Base-by-base conservation (phyloP, 345 rosid species). In the Limnanthes douglasii region DNA sequence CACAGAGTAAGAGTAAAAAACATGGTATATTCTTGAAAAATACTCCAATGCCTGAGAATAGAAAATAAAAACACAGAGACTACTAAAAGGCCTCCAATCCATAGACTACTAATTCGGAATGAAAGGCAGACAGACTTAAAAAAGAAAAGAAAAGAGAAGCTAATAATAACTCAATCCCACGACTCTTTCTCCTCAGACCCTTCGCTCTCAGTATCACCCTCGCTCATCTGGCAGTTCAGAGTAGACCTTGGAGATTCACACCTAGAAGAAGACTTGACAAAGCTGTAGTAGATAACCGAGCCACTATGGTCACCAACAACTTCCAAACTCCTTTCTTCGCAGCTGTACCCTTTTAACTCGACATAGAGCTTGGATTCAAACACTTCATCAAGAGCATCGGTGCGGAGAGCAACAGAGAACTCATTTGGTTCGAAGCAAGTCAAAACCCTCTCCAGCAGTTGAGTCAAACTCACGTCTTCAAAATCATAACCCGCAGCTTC, bases 401-500 rank as follows among this genome's bases (percentile, higher is more conserved):
- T 47, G 48, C 74, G 98, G 37, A 90, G 26, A 0, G 95, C 74
- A 1, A 84, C 62, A 4, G 98, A 76, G 60, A 90, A 79, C 32
- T 72, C 79, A 5, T 66, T 10, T 0, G 95, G 98, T 39, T 70
- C 51, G 14, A 90, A 83, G 70, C 94, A 90, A 32, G 58, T 71
- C 37, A 79, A 59, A 3, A 83, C 94, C 73, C 94, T 79, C 17
- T 70, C 56, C 28, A 90, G 54, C 51, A 90, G 38, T 42, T 47
- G 56, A 23, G 39, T 50, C 45, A 66, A 44, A 37, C 65, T 64
- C 24, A 60, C 21, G 2, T 19, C 55, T 37, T 49, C 45, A 2
- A 76, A 53, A 47, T 84, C 65, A 37, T 90, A 90, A n/a, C 98
- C 95, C 28, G 57, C 66, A 2, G 86, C 65, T 61, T 90, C 95